phyloP scores from a whole-genome alignment of 2,329 filamentous ascomycete species.

The Alternaria brassicae region DNA sequence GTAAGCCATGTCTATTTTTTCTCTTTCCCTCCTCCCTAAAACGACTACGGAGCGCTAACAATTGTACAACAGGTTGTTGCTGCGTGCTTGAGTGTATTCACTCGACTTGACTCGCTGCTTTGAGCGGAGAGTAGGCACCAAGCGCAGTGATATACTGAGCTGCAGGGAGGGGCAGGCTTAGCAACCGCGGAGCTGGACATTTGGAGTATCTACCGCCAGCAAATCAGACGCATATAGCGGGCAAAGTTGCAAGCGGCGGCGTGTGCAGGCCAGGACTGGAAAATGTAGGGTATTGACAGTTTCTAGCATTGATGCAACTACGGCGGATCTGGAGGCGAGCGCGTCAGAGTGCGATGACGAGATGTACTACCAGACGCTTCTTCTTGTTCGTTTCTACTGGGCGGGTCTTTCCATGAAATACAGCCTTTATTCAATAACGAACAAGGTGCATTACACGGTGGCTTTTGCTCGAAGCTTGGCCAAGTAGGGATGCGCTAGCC shows the following conservation, averaged over 20 bases:
- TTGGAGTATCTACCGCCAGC: constrained; percentile 12
- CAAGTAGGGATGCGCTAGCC: constrained; percentile 13
- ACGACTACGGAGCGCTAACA: constrained; percentile 29
- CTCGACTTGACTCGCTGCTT: constrained; percentile 92
- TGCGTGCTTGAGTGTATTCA: constrained; percentile 96
- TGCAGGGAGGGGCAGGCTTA: constrained; percentile 4
- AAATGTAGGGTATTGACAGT: constrained; percentile 27
- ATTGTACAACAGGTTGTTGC: constrained; percentile 71
- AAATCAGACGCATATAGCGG: constrained; percentile 16
- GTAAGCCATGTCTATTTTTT: constrained; percentile 59
- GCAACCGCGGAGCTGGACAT: constrained; percentile 18
- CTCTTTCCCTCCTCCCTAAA: not conserved
- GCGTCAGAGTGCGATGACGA: constrained; percentile 27
- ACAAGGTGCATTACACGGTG: constrained; percentile 3
- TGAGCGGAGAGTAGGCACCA: constrained; percentile 54
- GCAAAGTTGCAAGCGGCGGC: constrained; percentile 15
- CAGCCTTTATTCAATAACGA: constrained; percentile 17
- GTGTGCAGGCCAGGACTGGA: constrained; percentile 7
- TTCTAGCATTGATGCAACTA: constrained; percentile 41
- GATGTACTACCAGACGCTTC: constrained; percentile 14
- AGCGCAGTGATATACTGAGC: not conserved
- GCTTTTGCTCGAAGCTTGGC: constrained; percentile 8
- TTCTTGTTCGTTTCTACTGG: constrained; percentile 17
- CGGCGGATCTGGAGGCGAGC: constrained; percentile 27
- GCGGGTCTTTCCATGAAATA: constrained; percentile 31